These are phyloP conservation scores for Lyophyllum semitale DNA, from an alignment of 768 basidiomycete genomes.

Conservation along the genomic window DNA sequence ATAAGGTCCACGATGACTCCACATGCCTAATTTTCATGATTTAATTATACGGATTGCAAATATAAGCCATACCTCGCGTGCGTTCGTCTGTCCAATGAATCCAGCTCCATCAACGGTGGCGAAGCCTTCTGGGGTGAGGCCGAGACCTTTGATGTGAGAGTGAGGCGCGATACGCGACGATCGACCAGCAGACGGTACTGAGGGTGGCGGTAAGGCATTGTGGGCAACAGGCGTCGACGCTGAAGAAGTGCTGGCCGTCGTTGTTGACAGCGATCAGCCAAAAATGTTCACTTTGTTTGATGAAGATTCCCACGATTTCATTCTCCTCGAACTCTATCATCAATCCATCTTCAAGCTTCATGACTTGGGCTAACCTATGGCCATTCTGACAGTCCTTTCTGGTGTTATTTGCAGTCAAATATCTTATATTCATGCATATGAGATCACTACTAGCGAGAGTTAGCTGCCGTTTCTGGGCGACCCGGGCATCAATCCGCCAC, in stretches of 20 bases:
- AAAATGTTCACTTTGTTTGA: background rate
- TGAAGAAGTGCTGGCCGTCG: constrained; percentile 37
- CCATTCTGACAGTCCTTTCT: no score
- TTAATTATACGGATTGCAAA: background rate
- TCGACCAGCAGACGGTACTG: constrained; percentile 58
- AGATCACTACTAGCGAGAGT: no score
- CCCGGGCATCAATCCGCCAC: no score
- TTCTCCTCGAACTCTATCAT: no score
- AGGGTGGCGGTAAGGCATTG: constrained; percentile 72
- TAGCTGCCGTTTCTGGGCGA: no score
- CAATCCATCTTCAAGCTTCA: no score
- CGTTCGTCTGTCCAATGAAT: constrained; percentile 88
- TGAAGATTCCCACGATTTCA: background rate
- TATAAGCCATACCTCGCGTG: constrained; percentile 73
- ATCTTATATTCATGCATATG: no score
- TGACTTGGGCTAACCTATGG: no score
- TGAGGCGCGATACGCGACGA: constrained; percentile 87
- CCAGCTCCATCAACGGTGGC: constrained; percentile 77
- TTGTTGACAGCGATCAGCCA: background rate
- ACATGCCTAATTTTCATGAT: constrained; percentile 65
- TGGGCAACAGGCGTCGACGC: constrained; percentile 62
- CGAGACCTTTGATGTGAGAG: constrained; percentile 96
- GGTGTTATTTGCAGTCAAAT: no score
- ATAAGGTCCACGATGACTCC: constrained; percentile 89
- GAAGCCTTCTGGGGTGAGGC: constrained; percentile 80